Evolutionary conservation across 352 stramenopile species (phyloP).

Genomic region (Phytophthora foliorum): DNA sequence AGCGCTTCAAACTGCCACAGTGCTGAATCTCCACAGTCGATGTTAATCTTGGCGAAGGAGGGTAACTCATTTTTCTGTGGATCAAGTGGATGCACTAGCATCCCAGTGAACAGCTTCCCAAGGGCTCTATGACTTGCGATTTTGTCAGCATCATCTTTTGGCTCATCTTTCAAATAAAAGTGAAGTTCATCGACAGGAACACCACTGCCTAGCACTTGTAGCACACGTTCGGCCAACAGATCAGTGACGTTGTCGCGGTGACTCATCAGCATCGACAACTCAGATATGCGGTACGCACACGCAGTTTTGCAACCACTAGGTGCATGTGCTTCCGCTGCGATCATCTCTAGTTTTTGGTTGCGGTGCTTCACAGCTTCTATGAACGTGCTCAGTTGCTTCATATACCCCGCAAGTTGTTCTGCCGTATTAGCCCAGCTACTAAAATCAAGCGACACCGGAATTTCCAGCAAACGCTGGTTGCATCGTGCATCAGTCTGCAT

Average conservation of each 20-base stretch:
- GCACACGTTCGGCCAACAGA: constrained; percentile 11
- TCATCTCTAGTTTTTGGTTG: neutral
- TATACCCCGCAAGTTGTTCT: constrained; percentile 11
- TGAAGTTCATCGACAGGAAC: constrained; percentile 11
- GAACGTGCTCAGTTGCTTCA: constrained; percentile 7
- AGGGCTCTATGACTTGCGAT: constrained; percentile 1
- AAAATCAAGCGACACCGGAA: constrained; percentile 22
- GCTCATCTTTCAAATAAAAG: constrained; percentile 2
- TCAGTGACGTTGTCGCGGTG: neutral
- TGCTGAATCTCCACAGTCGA: constrained; percentile 9
- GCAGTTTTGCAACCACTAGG: neutral
- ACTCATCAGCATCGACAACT: constrained; percentile 10
- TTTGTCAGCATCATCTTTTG: neutral
- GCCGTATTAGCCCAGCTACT: constrained; percentile 6
- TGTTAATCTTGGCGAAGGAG: constrained; percentile 6
- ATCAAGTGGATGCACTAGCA: constrained; percentile 13
- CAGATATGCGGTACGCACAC: constrained; percentile 11
- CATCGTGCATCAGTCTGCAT: constrained; percentile 2
- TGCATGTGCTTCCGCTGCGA: neutral
- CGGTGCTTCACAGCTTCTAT: constrained; percentile 6
- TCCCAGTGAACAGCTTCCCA: constrained; percentile 17
- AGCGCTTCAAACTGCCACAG: constrained; percentile 24
- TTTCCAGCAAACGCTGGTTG: constrained; percentile 10
- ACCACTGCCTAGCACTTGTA: constrained; percentile 8
- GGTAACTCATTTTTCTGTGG: constrained; percentile 4